These are phyloP conservation scores for Diaporthe destruens DNA, from an alignment of 2,329 filamentous ascomycete genomes.

Conservation along the genomic window DNA sequence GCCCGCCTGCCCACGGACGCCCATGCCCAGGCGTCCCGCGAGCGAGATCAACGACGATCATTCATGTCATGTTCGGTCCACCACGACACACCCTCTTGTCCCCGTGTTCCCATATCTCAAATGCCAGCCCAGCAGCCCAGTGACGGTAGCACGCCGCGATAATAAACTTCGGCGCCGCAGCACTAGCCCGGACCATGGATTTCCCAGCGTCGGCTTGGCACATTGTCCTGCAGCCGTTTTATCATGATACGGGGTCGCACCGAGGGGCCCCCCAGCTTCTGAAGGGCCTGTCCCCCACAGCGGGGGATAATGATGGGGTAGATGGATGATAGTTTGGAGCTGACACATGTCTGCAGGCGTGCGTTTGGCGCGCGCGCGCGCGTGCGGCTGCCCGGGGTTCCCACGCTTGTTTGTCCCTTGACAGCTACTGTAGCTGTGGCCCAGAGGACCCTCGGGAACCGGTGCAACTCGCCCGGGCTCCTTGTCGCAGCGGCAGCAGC, in stretches of 20 bases:
- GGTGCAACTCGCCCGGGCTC: background rate
- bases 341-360: background rate
- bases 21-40: slow-evolving; percentile 4
- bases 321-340: too few relatives aligned
- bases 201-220: background rate
- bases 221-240: background rate
- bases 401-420: background rate
- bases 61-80: background rate
- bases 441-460: background rate
- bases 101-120: too few relatives aligned
- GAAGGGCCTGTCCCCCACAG: background rate
- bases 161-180: background rate
- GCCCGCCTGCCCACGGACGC: background rate
- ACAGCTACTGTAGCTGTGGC: background rate
- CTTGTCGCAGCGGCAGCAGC: slow-evolving; percentile 15
- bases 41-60: background rate
- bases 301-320: background rate
- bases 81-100: too few relatives aligned
- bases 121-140: too few relatives aligned
- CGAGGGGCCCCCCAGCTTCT: background rate
- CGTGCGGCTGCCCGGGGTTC: slow-evolving; percentile 4
- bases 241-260: slow-evolving; percentile 1
- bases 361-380: too few relatives aligned
- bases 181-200: background rate
- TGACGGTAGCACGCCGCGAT: background rate